Conservation (phyloP, 2,329 filamentous ascomycete genomes). For the Huntiella abstrusa region DNA sequence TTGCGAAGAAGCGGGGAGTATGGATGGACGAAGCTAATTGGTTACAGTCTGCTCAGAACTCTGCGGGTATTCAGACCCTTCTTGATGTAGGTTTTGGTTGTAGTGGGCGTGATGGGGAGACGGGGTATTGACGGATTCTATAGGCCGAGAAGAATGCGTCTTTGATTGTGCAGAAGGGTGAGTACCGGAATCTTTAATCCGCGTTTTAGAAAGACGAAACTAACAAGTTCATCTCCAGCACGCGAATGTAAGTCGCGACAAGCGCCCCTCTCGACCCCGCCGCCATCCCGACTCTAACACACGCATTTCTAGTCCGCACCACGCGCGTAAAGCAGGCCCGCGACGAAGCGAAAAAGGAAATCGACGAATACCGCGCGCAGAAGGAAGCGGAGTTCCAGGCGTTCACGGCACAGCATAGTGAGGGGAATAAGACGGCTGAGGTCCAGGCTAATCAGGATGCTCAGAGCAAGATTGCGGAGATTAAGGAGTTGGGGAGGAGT, state of each 20-base stretch:
- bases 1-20: background rate
- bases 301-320: conserved; percentile 39
- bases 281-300: background rate
- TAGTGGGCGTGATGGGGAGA: too few relatives aligned
- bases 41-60: conserved; percentile 85
- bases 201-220: background rate
- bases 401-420: conserved; percentile 86
- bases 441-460: conserved; percentile 62
- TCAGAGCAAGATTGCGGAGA: conserved; percentile 64
- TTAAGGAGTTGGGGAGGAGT: conserved; percentile 62
- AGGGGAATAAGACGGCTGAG: conserved; percentile 68
- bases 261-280: conserved; percentile 1
- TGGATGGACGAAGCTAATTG: background rate
- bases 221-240: conserved; percentile 28
- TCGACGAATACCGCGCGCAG: conserved; percentile 71
- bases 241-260: conserved; percentile 58
- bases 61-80: conserved; percentile 91
- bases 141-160: conserved; percentile 90
- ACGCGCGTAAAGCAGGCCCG: conserved; percentile 95
- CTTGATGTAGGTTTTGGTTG: conserved; percentile 56
- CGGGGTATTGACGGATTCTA: background rate
- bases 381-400: conserved; percentile 94
- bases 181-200: conserved; percentile 14
- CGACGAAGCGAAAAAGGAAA: conserved; percentile 92
- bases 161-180: conserved; percentile 97